These are phyloP conservation scores for Candida maltosa DNA, from an alignment of 805 yeast genomes.

Conservation along the genomic window DNA sequence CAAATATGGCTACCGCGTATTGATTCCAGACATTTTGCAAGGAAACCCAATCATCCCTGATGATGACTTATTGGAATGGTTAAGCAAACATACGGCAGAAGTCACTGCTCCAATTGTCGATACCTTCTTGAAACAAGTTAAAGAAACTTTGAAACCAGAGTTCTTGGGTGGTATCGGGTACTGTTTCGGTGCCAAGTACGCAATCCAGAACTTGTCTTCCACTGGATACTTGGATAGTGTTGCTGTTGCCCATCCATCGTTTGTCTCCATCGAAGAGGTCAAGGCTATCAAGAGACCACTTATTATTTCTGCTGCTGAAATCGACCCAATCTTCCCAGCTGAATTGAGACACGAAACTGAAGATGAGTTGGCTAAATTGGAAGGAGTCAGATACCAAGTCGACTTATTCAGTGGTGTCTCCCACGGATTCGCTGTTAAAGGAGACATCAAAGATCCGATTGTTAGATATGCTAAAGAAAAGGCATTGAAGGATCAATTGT, in stretches of 20 bases:
- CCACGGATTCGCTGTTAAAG: conserved; percentile 83
- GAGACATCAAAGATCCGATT: conserved; percentile 55
- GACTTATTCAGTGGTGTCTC: conserved; percentile 58
- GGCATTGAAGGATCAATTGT: conserved; percentile 47
- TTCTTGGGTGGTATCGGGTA: conserved; percentile 64
- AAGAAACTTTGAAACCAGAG: conserved; percentile 27
- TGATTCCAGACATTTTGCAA: conserved; percentile 72
- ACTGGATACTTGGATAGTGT: conserved; percentile 39
- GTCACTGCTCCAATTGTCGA: conserved; percentile 47
- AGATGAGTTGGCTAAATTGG: conserved; percentile 42
- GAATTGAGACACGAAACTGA: conserved; percentile 66
- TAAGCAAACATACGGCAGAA: conserved; percentile 46
- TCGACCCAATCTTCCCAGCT: conserved; percentile 57
- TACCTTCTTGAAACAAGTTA: conserved; percentile 44
- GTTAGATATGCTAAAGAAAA: conserved; percentile 67
- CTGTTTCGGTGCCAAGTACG: conserved; percentile 82
- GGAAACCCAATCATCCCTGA: conserved; percentile 34
- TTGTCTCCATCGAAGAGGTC: conserved; percentile 63
- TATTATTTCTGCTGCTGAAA: conserved; percentile 71
- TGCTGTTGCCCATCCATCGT: conserved; percentile 84
- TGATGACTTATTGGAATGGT: conserved; percentile 43
- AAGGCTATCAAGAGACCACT: conserved; percentile 55
- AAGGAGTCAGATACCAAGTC: conserved; percentile 52
- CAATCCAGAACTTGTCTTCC: conserved; percentile 46
- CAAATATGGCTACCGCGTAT: conserved; percentile 56